Evolutionary conservation across 352 stramenopile species (phyloP).

Genomic region (Globisporangium middletonii): DNA sequence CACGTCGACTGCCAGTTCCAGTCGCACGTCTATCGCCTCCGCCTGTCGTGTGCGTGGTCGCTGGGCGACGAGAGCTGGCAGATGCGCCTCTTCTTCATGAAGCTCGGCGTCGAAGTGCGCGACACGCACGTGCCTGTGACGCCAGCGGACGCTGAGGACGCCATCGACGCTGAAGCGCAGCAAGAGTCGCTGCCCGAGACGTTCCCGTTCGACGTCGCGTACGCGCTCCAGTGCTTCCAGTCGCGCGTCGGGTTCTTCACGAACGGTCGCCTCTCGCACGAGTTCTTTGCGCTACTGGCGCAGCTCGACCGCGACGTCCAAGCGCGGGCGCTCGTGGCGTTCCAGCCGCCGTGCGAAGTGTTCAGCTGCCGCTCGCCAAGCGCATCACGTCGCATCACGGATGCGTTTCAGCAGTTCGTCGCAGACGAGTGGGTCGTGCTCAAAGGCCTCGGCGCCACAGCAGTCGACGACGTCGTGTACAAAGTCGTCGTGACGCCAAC

Average conservation of each 20-base stretch:
- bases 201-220: slow-evolving; percentile 30
- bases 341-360: slow-evolving; percentile 24
- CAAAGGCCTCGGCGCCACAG: slow-evolving; percentile 8
- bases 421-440: slow-evolving; percentile 25
- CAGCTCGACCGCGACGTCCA: slow-evolving; percentile 28
- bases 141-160: no score
- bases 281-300: slow-evolving; percentile 32
- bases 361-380: slow-evolving; percentile 23
- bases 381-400: slow-evolving; percentile 14
- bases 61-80: slow-evolving; percentile 26
- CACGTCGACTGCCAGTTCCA: slow-evolving; percentile 29
- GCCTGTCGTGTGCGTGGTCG: background rate
- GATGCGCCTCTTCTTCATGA: slow-evolving; percentile 39
- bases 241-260: slow-evolving; percentile 42
- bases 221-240: slow-evolving; percentile 45
- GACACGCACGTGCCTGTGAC: slow-evolving; percentile 29
- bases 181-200: background rate
- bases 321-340: slow-evolving; percentile 38
- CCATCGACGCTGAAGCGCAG: background rate
- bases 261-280: slow-evolving; percentile 26
- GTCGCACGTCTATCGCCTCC: slow-evolving; percentile 27
- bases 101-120: slow-evolving; percentile 37
- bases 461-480: slow-evolving; percentile 24
- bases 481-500: slow-evolving; percentile 67
- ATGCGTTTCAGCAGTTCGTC: slow-evolving; percentile 34